A percentile compares a stretch with the other conserved stretches of the same genome.
phyloP scores from a whole-genome alignment of 352 stramenopile genomes.

The Globisporangium nagaii region DNA sequence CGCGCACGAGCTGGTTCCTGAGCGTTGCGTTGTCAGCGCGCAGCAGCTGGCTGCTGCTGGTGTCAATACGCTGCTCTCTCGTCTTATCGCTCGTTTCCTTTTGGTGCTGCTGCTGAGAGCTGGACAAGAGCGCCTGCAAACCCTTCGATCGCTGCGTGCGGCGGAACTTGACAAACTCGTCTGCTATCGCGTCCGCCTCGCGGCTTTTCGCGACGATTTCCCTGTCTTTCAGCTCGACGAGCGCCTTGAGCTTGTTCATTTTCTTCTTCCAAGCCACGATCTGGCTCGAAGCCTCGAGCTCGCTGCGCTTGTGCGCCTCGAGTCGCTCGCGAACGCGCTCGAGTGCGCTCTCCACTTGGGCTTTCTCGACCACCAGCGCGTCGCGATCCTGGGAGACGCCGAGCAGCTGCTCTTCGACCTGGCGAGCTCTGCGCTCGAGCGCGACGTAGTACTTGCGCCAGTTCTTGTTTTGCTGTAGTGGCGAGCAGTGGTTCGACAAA shows the following conservation, averaged over 20 bases:
- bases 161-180: constrained; percentile 26
- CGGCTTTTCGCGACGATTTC: constrained; percentile 19
- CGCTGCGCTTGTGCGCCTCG: constrained; percentile 13
- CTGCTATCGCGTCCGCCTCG: constrained; percentile 20
- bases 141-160: constrained; percentile 30
- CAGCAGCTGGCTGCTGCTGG: constrained; percentile 21
- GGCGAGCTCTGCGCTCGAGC: constrained; percentile 37
- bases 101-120: background rate
- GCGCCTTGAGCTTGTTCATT: constrained; percentile 39
- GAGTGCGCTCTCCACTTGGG: constrained; percentile 16
- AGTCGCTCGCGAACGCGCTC: constrained; percentile 18
- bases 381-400: constrained; percentile 29
- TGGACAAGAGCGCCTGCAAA: constrained; percentile 23
- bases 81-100: background rate
- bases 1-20: constrained; percentile 55
- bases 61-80: background rate
- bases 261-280: constrained; percentile 51
- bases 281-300: constrained; percentile 31
- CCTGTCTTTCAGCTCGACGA: constrained; percentile 37
- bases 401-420: constrained; percentile 29
- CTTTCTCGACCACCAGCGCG: constrained; percentile 20
- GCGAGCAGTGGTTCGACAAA: background rate
- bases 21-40: constrained; percentile 41
- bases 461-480: constrained; percentile 48
- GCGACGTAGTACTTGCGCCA: constrained; percentile 65